These are phyloP conservation scores for Podosphaera xanthii DNA, from an alignment of 2,329 filamentous ascomycete species.

Conservation along the genomic window DNA sequence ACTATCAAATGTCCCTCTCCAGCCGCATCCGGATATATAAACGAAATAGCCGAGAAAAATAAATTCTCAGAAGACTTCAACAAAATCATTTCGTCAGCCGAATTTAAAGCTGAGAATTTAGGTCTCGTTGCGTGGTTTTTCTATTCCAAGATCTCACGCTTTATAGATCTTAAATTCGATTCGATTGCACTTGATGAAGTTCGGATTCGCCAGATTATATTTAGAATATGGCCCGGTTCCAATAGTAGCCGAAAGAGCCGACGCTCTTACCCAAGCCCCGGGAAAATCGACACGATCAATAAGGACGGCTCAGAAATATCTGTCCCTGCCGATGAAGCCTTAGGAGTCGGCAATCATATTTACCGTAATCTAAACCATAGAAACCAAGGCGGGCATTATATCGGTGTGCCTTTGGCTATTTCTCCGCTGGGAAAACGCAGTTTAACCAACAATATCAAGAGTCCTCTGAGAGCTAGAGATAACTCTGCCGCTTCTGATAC, in stretches of 20 bases:
- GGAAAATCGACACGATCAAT: neutral
- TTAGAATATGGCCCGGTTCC: neutral
- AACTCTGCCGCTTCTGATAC: neutral
- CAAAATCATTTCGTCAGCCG: neutral
- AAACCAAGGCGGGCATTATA: neutral
- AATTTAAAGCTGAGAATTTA: neutral
- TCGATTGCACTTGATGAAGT: neutral
- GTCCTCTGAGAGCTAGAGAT: neutral
- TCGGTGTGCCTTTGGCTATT: neutral
- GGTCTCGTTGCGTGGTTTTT: neutral
- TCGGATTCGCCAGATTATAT: neutral
- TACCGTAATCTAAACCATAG: neutral
- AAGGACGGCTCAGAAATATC: neutral
- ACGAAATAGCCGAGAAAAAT: neutral
- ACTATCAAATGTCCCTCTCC: neutral
- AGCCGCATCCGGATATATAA: neutral
- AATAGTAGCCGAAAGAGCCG: neutral
- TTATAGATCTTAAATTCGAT: neutral
- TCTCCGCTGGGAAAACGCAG: neutral
- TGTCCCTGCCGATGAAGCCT: neutral
- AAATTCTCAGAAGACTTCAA: neutral
- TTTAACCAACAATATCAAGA: neutral
- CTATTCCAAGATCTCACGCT: neutral
- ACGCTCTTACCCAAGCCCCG: neutral
- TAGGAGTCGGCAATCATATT: neutral